Evolutionary conservation across 2,329 filamentous ascomycete species (phyloP).

Genomic region (Fusarium acutatum): DNA sequence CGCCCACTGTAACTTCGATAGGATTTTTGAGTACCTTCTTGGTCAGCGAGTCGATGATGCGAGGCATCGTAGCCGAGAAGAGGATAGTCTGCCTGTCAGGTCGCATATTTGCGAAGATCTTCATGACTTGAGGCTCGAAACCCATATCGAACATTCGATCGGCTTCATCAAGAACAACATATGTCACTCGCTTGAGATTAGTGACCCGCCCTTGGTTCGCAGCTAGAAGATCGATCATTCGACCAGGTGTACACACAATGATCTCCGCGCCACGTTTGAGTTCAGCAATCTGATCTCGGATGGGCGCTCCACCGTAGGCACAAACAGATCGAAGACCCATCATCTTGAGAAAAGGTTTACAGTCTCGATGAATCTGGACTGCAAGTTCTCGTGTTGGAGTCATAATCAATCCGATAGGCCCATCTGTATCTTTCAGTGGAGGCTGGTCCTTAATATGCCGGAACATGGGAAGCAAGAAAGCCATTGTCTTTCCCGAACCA

Average conservation of each 20-base stretch:
- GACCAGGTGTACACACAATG: slow-evolving; percentile 92
- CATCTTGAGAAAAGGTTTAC: slow-evolving; percentile 91
- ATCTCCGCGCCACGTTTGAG: slow-evolving; percentile 95
- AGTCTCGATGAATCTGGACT: slow-evolving; percentile 92
- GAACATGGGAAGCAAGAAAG: slow-evolving; percentile 96
- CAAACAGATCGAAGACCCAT: slow-evolving; percentile 87
- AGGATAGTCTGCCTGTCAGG: slow-evolving; percentile 93
- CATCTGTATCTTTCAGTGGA: slow-evolving; percentile 82
- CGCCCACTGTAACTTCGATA: slow-evolving; percentile 91
- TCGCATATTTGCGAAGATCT: slow-evolving; percentile 90
- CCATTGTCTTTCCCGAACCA: slow-evolving; percentile 96
- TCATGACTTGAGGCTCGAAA: slow-evolving; percentile 97
- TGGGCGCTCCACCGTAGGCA: slow-evolving; percentile 93
- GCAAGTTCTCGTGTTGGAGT: slow-evolving; percentile 94
- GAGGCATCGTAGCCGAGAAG: slow-evolving; percentile 96
- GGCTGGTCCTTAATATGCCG: slow-evolving; percentile 95
- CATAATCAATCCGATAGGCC: slow-evolving; percentile 88
- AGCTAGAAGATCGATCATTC: slow-evolving; percentile 93
- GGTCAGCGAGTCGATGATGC: slow-evolving; percentile 89
- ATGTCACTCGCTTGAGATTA: slow-evolving; percentile 87
- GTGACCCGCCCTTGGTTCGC: slow-evolving; percentile 95
- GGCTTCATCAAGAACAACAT: slow-evolving; percentile 95
- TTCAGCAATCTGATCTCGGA: slow-evolving; percentile 97
- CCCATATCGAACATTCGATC: slow-evolving; percentile 99
- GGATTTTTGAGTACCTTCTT: slow-evolving; percentile 88